Percentiles rank a stretch among this genome's conserved stretches.
Evolutionary conservation across 2,329 filamentous ascomycete genomes (phyloP).

Genomic region (Diaporthe citrichinensis): DNA sequence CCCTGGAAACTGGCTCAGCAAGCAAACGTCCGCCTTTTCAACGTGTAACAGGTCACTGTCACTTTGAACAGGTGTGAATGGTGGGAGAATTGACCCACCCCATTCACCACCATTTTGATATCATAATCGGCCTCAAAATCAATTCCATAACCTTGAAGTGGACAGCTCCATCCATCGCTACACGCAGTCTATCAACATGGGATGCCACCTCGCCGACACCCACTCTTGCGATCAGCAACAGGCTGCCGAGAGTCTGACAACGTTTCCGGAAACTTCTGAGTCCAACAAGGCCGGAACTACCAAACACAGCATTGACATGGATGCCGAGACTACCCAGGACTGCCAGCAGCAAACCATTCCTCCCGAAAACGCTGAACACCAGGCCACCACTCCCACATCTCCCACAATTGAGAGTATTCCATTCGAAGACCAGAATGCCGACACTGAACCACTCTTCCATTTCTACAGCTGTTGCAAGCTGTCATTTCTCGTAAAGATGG

Average conservation of each 20-base stretch:
- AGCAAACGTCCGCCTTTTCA: neutral
- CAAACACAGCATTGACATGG: neutral
- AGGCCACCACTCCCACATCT: neutral
- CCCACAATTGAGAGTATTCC: neutral
- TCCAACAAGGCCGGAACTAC: neutral
- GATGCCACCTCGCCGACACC: neutral
- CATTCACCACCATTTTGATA: neutral
- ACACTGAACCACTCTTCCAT: neutral
- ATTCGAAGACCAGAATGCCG: neutral
- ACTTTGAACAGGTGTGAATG: neutral
- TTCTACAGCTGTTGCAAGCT: constrained; percentile 13
- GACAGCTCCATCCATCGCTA: neutral
- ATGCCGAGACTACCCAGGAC: neutral
- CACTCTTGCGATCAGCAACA: neutral
- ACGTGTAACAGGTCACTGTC: neutral
- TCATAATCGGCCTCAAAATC: neutral
- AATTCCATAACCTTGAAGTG: neutral
- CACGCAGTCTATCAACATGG: neutral
- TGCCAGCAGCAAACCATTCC: neutral
- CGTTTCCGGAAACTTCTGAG: neutral
- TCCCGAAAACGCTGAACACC: neutral
- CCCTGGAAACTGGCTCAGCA: neutral
- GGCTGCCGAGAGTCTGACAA: neutral
- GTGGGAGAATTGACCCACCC: neutral
- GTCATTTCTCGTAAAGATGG: neutral